Evolutionary conservation across 441 rosid genomes (phyloP).

Genomic region (Codiaeum variegatum): DNA sequence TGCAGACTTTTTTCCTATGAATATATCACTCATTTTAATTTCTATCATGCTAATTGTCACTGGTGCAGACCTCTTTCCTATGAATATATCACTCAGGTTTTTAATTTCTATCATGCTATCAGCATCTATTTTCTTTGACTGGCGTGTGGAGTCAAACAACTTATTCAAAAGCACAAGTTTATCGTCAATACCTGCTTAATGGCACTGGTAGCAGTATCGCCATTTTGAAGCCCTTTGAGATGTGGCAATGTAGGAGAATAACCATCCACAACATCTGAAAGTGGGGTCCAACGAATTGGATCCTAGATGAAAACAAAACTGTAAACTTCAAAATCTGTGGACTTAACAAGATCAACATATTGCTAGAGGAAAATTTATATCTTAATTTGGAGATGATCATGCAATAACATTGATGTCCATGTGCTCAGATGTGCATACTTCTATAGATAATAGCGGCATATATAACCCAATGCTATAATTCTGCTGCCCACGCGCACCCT

Average conservation of each 20-base stretch:
- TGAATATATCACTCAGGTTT: too few relatives aligned
- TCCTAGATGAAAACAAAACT: constrained; percentile 45
- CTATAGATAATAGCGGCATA: not conserved
- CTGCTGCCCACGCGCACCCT: not conserved
- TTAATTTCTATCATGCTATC: constrained; percentile 5
- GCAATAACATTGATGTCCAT: not conserved
- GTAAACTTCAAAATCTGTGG: constrained; percentile 4
- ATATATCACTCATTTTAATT: not conserved
- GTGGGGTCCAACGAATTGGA: constrained; percentile 96
- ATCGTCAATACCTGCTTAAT: constrained; percentile 75
- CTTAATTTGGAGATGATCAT: constrained; percentile 14
- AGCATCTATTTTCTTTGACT: not conserved
- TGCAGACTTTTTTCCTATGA: not conserved
- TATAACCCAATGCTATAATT: not conserved
- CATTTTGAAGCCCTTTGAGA: constrained; percentile 98
- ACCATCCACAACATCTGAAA: constrained; percentile 92
- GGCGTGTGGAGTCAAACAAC: constrained; percentile 7
- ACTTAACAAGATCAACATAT: not conserved
- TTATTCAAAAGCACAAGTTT: constrained; percentile 22
- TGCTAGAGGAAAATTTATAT: not conserved
- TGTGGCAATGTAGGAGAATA: constrained; percentile 96
- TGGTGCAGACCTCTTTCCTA: too few relatives aligned
- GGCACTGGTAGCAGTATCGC: constrained; percentile 99
- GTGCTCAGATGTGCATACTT: not conserved
- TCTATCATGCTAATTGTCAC: not conserved